Percentiles rank a stretch among this genome's conserved stretches.
Conservation (phyloP, 352 stramenopile genomes). For the Halophytophthora batemanensis region DNA sequence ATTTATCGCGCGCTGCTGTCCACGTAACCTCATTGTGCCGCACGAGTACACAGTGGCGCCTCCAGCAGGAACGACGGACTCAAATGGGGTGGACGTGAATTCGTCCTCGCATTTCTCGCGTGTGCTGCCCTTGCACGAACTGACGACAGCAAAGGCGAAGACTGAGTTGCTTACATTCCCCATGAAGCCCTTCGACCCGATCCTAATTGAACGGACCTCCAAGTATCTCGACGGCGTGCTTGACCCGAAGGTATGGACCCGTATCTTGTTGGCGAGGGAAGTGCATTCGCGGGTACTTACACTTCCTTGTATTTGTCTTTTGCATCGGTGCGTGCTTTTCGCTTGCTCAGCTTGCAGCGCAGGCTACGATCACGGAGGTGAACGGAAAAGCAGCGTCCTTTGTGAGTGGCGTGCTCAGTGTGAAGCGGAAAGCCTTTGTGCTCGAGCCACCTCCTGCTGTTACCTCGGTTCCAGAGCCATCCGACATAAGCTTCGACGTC, state of each 20-base stretch:
- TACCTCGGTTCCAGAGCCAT: background rate
- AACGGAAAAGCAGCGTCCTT: constrained; percentile 65
- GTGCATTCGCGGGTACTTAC: background rate
- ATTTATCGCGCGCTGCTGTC: constrained; percentile 76
- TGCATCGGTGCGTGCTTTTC: background rate
- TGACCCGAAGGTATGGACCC: constrained; percentile 50
- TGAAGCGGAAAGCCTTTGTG: constrained; percentile 62
- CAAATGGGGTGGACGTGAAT: constrained; percentile 12
- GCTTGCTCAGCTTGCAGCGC: constrained; percentile 44
- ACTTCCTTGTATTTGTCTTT: background rate
- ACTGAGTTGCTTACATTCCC: constrained; percentile 64
- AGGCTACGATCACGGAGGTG: constrained; percentile 60
- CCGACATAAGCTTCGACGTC: constrained; percentile 10
- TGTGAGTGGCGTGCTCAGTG: constrained; percentile 51
- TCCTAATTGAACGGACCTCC: constrained; percentile 63
- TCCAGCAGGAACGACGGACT: constrained; percentile 7
- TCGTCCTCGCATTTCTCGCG: constrained; percentile 63
- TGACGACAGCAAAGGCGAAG: constrained; percentile 67
- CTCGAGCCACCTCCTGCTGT: constrained; percentile 28
- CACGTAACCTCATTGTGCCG: constrained; percentile 65
- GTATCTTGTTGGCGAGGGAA: background rate
- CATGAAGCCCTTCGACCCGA: constrained; percentile 69
- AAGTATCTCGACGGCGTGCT: constrained; percentile 87
- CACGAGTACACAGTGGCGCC: constrained; percentile 49
- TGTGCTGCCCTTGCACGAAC: constrained; percentile 71